phyloP scores from a whole-genome alignment of 345 rosid genomes.

The Brassica carinata region DNA sequence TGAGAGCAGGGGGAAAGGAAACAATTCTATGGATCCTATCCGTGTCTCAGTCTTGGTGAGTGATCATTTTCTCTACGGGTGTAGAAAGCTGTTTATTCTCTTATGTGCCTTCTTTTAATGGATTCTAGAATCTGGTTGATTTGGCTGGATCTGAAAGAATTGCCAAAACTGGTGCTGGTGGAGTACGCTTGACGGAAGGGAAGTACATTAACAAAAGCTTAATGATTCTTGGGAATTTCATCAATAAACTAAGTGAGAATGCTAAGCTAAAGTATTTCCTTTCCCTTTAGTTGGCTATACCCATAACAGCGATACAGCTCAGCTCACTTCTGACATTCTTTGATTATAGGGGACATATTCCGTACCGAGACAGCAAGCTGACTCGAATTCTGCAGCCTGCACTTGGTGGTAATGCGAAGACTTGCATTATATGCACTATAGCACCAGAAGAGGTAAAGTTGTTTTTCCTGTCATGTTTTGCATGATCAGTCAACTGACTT shows the following conservation, averaged over 20 bases:
- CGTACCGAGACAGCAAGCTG: conserved; percentile 96
- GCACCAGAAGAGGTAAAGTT: too few relatives aligned
- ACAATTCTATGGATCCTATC: conserved; percentile 58
- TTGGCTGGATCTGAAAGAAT: conserved; percentile 94
- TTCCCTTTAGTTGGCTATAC: conserved; percentile 3
- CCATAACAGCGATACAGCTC: conserved; percentile 7
- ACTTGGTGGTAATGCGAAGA: conserved; percentile 95
- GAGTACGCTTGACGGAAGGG: conserved; percentile 91
- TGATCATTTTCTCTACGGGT: not conserved
- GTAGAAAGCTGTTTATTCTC: conserved; percentile 1
- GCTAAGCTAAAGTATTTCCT: conserved; percentile 67
- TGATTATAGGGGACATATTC: conserved; percentile 81
- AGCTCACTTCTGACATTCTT: conserved; percentile 9
- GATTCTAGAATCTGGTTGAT: conserved; percentile 83
- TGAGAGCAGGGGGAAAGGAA: conserved; percentile 80
- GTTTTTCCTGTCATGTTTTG: too few relatives aligned
- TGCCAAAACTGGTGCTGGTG: conserved; percentile 94
- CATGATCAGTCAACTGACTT: not conserved
- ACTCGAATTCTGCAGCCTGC: conserved; percentile 99
- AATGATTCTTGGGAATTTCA: conserved; percentile 95
- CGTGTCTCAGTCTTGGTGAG: conserved; percentile 90
- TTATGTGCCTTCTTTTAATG: conserved; percentile 5
- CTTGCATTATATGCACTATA: conserved; percentile 92
- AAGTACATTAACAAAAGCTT: conserved; percentile 94
- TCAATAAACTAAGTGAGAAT: conserved; percentile 86